Evolutionary conservation across 345 rosid genomes (phyloP), one percentile per base, ranked within the genome.

Genomic region (Euphorbia lathyris): DNA sequence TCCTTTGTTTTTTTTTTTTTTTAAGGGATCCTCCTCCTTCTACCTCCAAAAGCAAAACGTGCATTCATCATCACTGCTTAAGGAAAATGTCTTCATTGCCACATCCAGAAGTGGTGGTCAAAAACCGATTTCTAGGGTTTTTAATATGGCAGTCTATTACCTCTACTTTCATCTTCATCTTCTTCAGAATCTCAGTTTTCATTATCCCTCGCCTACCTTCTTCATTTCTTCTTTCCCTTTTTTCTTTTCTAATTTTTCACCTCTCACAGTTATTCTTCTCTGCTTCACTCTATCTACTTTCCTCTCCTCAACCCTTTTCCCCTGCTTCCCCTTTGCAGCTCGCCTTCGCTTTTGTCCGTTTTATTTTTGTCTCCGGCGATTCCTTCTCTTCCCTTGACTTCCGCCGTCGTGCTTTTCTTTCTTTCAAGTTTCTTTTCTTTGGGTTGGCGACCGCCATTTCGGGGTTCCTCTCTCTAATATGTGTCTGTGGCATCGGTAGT

Each of bases 81-180:
- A 2, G 1, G 10, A 13, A 64, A 40, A 68, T 58, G 53, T 13
- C 65, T 27, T 22, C 34, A 20, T 17, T 63, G 17, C 30, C 69
- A 0, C 66, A 48, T 1, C 19, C 88, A 27, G 86, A 82, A 50
- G 29, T 76, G 66, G 79, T 88, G 3, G 80, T 80, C 23, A 82
- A 78, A 71, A 82, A 83, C 60, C 82, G 94, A 4, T 80, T 81
- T 32, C 58, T 78, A 22, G 92, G 92, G 68, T 92, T 90, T 64
- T 71, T 90, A 9, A 87, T 90, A 38, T 88, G 94, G 97, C 92
- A 92, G 47, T 84, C 90, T 2, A 84, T 92, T 7, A 69, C 83
- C 50, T 82, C 91, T 11, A 63, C 88, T 14, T 60, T 73, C 53
- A 75, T 88, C 68, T 92, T 82, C 89, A 4, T 90, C 70, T 65